Percentiles rank a stretch among this genome's conserved stretches.
Evolutionary conservation across 768 basidiomycete species (phyloP).

Genomic region (Mycena olivaceomarginata): DNA sequence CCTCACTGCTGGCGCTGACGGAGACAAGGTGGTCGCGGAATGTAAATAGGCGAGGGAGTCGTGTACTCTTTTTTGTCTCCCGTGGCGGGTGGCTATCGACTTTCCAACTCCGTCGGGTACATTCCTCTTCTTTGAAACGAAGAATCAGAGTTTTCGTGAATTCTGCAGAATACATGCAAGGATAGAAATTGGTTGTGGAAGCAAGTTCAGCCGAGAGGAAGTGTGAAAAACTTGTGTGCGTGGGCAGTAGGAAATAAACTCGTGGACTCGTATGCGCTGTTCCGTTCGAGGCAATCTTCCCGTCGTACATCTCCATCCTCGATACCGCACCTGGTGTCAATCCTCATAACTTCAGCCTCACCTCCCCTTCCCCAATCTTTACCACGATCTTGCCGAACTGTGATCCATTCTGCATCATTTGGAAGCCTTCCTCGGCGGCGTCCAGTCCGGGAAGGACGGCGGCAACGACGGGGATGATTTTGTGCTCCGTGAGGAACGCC

Average conservation of each 20-base stretch:
- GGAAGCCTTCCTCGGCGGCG: constrained; percentile 81
- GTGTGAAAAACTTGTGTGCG: no score
- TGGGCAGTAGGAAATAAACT: no score
- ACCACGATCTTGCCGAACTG: constrained; percentile 90
- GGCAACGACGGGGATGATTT: constrained; percentile 82
- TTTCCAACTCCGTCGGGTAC: no score
- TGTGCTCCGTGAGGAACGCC: constrained; percentile 78
- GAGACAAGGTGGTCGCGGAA: constrained; percentile 7
- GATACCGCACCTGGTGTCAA: background rate
- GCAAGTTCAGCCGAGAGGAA: no score
- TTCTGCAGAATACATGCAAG: no score
- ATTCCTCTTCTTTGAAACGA: no score
- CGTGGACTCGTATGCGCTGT: no score
- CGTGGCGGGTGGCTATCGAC: no score
- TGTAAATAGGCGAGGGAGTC: constrained; percentile 1
- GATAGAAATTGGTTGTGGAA: no score
- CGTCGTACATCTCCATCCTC: background rate
- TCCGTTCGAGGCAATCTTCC: no score
- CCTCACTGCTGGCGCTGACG: background rate
- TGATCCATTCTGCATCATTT: constrained; percentile 74
- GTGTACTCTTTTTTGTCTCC: no score
- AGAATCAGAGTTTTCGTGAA: no score
- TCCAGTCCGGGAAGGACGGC: constrained; percentile 81
- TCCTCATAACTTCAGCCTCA: constrained; percentile 8
- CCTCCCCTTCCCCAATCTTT: constrained; percentile 56